Evolutionary conservation across 352 stramenopile genomes (phyloP).

Genomic region (Phytophthora kernoviae): DNA sequence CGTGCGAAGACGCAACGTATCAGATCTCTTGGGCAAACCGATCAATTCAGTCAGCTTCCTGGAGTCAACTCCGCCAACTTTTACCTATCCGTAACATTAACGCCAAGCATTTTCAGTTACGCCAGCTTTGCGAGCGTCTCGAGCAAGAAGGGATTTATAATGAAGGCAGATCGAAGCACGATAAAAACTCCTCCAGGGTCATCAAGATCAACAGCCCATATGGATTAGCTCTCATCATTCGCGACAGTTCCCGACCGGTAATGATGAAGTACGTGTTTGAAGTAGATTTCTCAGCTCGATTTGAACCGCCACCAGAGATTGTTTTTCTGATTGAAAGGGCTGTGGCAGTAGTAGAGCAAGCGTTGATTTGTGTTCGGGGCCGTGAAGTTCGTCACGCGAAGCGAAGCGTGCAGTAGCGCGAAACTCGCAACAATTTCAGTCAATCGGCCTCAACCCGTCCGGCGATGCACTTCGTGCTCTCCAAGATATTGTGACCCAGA

Average conservation of each 20-base stretch:
- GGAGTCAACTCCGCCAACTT: slow-evolving; percentile 55
- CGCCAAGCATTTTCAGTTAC: slow-evolving; percentile 67
- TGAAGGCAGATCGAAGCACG: not conserved
- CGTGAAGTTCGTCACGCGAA: slow-evolving; percentile 41
- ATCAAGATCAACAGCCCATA: slow-evolving; percentile 37
- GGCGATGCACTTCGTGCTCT: slow-evolving; percentile 54
- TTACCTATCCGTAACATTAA: slow-evolving; percentile 75
- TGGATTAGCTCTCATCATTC: slow-evolving; percentile 39
- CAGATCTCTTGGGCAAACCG: slow-evolving; percentile 60
- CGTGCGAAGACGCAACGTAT: slow-evolving; percentile 53
- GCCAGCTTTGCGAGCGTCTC: slow-evolving; percentile 20
- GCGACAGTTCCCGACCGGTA: slow-evolving; percentile 22
- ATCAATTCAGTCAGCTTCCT: slow-evolving; percentile 49
- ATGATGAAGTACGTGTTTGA: slow-evolving; percentile 48
- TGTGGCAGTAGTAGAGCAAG: slow-evolving; percentile 44
- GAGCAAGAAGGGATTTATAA: slow-evolving; percentile 7
- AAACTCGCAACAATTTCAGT: slow-evolving; percentile 27
- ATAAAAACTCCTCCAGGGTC: not conserved
- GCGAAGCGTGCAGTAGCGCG: slow-evolving; percentile 20
- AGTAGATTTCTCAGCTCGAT: slow-evolving; percentile 38
- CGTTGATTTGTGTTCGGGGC: slow-evolving; percentile 55
- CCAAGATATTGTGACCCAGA: slow-evolving; percentile 36
- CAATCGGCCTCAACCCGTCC: slow-evolving; percentile 59
- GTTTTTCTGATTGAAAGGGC: slow-evolving; percentile 39
- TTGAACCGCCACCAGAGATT: slow-evolving; percentile 13